Conservation (phyloP, 75 land plant genomes). For the Ceratopteris richardii region DNA sequence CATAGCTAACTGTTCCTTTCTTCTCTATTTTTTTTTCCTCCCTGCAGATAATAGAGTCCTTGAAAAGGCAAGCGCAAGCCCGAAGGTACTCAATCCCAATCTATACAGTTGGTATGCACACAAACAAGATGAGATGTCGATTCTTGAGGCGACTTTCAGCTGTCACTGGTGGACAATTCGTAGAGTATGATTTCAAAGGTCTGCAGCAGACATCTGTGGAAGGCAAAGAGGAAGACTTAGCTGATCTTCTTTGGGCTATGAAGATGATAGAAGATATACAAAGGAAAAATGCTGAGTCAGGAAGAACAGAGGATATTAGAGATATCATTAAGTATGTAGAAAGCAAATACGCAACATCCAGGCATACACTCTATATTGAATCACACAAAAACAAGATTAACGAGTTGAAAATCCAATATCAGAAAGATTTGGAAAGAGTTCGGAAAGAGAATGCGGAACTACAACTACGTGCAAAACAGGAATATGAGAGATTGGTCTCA, state of each 20-base stretch:
- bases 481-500: background rate
- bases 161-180: conserved; percentile 12
- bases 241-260: conserved; percentile 12
- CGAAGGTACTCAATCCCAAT: conserved; percentile 10
- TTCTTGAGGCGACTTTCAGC: conserved; percentile 14
- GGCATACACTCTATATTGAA: conserved; percentile 1
- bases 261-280: conserved; percentile 8
- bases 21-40: too few species aligned
- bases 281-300: conserved; percentile 3
- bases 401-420: conserved; percentile 1
- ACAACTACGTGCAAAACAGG: background rate
- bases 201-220: background rate
- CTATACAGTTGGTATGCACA: conserved; percentile 12
- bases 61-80: conserved; percentile 8
- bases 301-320: conserved; percentile 4
- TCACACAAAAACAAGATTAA: background rate
- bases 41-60: conserved; percentile 8
- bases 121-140: conserved; percentile 12
- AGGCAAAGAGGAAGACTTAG: background rate
- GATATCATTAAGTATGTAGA: conserved; percentile 10
- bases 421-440: background rate
- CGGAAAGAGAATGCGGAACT: conserved; percentile 3
- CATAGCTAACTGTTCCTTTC: too few species aligned
- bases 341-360: background rate
- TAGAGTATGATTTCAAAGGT: conserved; percentile 7